Evolutionary conservation across 2,329 filamentous ascomycete genomes (phyloP), one percentile per base, ranked within the genome.

Genomic region (Waltergamsia citrina): DNA sequence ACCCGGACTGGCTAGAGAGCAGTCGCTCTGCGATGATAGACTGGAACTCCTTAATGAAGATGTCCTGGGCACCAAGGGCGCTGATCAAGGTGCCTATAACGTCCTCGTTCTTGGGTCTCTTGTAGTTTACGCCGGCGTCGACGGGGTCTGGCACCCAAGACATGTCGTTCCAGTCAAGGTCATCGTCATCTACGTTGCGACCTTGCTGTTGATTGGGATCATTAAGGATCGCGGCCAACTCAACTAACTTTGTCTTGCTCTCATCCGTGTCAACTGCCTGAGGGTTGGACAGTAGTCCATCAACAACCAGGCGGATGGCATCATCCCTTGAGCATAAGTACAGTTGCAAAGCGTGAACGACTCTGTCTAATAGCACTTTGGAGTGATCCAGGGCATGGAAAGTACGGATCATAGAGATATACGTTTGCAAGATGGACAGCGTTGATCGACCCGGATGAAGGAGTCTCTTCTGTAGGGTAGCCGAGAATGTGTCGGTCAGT

Each of bases 1-100:
- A 93, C 17, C 74, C 67, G 14, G 72, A 65, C 40, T 81, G 79
- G 30, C 74, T 75, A 38, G 67, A 74, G 6, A 83, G 59, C 4
- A 98, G 62, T 30, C 88, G 79, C 41, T 93, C 85, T 5, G 84
- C 85, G n/a, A 98, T 73, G 28, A 94, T 85, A 34, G 71, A 78
- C 50, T 94, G 87, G 41, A 98, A 82, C 53, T 96, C 90, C 45
- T 87, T 93, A 57, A 95, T 92, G 51, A 96, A 96, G 29, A 82
- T 74, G 33, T 95, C 90, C 44, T 88, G 85, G 14, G 83, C 82
- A 10, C 94, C 90, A 44, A 94, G 84, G 0, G 94, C 76, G 38
- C 78, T 82, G 44, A 96, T 84, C 28, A 98, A 66, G 34, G 87
- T 94, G 34, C 87, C 87, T 37, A 96, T 86, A 10, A 96, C 81